Base-by-base conservation (phyloP, 805 yeast genomes). In the Cyberlindnera misumaiensis region DNA sequence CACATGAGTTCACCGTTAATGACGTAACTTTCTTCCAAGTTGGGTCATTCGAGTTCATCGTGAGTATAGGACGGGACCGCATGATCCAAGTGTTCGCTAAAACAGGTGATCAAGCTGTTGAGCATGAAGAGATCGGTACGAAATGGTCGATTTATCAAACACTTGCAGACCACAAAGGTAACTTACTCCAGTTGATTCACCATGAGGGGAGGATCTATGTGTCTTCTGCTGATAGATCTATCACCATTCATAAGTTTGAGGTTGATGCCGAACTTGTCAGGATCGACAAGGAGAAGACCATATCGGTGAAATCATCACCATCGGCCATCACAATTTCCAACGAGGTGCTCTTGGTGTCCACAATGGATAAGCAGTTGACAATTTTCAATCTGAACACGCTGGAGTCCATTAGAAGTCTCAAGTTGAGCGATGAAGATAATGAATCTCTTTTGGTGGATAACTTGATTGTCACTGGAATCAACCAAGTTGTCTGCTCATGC, bases 151-250 rank as follows among this genome's bases (percentile, higher is more conserved):
- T 82, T 4, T 53, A 68, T 32, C 83, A 79, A 48, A 81, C 88
- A 0, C 49, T 81, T n/a, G 71, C 73, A 1, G 60, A 68, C 5
- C 85, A 77, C 47, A 73, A 70, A 38, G 83, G 77, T 0, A 77
- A 72, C 49, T 53, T 78, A 11, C 37, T 67, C 9, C 64, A 65
- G 24, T 48, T 75, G 2, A 40, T 55, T 3, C 61, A 58, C 32
- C 34, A 47, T 4, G 41, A 47, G 9, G 39, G 51, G 24, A 57
- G 60, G 12, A 49, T 80, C 3, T 67, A 65, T 39, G 77, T 75
- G 2, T 70, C 80, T 33, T 78, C 87, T 0, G 65, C 79, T 1
- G 87, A 81, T 55, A 59, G 86, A 43, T 72, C 80, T 0, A 52
- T 80, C 0, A 70, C 83, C 0, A 55, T 79, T 5, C 83, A 79